Percentiles rank a stretch among this genome's conserved stretches.
Evolutionary conservation across 305 asterid genomes (phyloP).

Genomic region (Petunia hybrid): DNA sequence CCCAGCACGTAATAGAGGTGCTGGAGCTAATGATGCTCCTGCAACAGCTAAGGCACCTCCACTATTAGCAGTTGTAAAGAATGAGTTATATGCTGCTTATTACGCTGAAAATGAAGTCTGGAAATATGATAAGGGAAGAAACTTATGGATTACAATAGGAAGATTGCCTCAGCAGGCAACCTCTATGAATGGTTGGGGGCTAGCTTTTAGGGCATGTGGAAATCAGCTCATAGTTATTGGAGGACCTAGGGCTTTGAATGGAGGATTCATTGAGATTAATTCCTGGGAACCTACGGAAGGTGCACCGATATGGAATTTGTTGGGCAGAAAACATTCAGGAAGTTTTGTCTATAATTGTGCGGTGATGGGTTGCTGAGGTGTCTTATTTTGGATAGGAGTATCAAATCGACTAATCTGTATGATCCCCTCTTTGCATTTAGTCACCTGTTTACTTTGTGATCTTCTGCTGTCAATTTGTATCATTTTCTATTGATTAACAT

Average conservation of each 20-base stretch:
- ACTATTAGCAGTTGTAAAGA: conserved; percentile 74
- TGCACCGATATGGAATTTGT: conserved; percentile 69
- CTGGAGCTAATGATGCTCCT: conserved; percentile 47
- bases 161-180: conserved; percentile 70
- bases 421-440: conserved; percentile 21
- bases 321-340: conserved; percentile 66
- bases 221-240: conserved; percentile 74
- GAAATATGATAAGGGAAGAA: conserved; percentile 60
- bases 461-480: background rate
- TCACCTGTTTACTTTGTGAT: conserved; percentile 18
- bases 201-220: conserved; percentile 84
- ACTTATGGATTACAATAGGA: conserved; percentile 64
- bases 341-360: conserved; percentile 90
- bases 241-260: conserved; percentile 62
- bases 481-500: background rate
- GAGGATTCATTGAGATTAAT: conserved; percentile 68
- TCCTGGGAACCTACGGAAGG: conserved; percentile 77
- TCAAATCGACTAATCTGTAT: background rate
- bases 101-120: conserved; percentile 64
- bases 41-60: conserved; percentile 83
- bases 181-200: conserved; percentile 85
- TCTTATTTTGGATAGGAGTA: conserved; percentile 7
- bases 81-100: conserved; percentile 79
- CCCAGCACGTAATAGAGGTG: conserved; percentile 55
- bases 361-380: conserved; percentile 83